Percentiles rank a stretch among this genome's conserved stretches.
Evolutionary conservation across 1,284 basidiomycete species (phyloP).

Genomic region (Leccinum pallidistipes): DNA sequence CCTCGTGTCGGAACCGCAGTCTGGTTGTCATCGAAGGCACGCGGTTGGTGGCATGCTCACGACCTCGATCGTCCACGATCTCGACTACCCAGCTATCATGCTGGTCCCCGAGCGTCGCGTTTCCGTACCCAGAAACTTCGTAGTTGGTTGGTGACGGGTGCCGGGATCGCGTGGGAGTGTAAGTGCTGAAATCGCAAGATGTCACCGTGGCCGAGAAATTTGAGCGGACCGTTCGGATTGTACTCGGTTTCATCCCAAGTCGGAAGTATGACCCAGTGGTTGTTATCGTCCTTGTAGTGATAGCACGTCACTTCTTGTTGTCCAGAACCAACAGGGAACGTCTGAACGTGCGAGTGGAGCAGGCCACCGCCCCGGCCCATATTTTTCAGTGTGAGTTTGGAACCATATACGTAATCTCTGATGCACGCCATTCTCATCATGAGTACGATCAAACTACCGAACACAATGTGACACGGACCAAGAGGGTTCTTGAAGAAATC

Average conservation of each 20-base stretch:
- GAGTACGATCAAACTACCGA: neutral
- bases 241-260: conserved; percentile 74
- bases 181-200: conserved; percentile 84
- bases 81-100: conserved; percentile 95
- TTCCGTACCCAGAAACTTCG: conserved; percentile 94
- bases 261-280: conserved; percentile 86
- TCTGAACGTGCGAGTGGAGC: conserved; percentile 94
- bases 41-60: conserved; percentile 56
- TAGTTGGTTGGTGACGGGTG: conserved; percentile 91
- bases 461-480: conserved; percentile 44
- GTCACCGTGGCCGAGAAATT: conserved; percentile 78
- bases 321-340: conserved; percentile 88
- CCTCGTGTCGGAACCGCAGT: conserved; percentile 80
- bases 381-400: conserved; percentile 93
- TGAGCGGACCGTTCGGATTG: conserved; percentile 64
- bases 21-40: conserved; percentile 92
- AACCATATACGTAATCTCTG: conserved; percentile 87
- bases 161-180: conserved; percentile 89
- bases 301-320: conserved; percentile 99
- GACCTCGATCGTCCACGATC: conserved; percentile 87
- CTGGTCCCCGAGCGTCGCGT: conserved; percentile 80
- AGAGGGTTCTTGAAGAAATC: conserved; percentile 89
- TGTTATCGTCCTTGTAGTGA: conserved; percentile 99
- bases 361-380: conserved; percentile 97
- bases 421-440: neutral